Evolutionary conservation across 1,284 basidiomycete genomes (phyloP).

Genomic region (Flammula alnicola): DNA sequence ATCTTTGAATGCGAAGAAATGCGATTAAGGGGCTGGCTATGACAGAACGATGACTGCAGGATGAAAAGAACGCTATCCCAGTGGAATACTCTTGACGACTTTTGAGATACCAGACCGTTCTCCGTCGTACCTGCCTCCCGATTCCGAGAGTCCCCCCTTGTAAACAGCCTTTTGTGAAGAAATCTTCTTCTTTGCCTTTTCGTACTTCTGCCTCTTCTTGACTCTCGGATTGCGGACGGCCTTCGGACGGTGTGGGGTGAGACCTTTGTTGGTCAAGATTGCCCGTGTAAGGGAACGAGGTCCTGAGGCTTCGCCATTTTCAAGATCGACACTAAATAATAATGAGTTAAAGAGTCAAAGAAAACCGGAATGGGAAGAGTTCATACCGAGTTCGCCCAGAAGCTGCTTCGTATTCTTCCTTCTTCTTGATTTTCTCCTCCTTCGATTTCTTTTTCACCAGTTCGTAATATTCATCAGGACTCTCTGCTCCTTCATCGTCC

Average conservation of each 20-base stretch:
- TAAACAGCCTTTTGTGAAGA: constrained; percentile 87
- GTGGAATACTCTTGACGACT: constrained; percentile 83
- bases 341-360: constrained; percentile 7
- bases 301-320: constrained; percentile 59
- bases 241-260: constrained; percentile 88
- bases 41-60: not conserved
- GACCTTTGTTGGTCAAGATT: constrained; percentile 91
- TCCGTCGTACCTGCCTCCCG: constrained; percentile 65
- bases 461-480: constrained; percentile 82
- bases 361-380: not conserved
- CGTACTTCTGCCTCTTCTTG: constrained; percentile 92
- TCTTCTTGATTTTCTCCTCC: constrained; percentile 78
- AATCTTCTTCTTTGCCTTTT: constrained; percentile 92
- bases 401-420: constrained; percentile 76
- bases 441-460: constrained; percentile 79
- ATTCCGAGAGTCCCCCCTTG: constrained; percentile 79
- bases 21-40: too few relatives aligned
- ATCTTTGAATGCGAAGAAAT: too few relatives aligned
- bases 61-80: constrained; percentile 33
- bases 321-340: constrained; percentile 50
- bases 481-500: constrained; percentile 48
- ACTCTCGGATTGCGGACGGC: constrained; percentile 92
- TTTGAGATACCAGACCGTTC: constrained; percentile 85
- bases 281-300: constrained; percentile 88
- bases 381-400: constrained; percentile 67